Evolutionary conservation across 2,329 filamentous ascomycete genomes (phyloP).

Genomic region (Trichoderma aggressivum): DNA sequence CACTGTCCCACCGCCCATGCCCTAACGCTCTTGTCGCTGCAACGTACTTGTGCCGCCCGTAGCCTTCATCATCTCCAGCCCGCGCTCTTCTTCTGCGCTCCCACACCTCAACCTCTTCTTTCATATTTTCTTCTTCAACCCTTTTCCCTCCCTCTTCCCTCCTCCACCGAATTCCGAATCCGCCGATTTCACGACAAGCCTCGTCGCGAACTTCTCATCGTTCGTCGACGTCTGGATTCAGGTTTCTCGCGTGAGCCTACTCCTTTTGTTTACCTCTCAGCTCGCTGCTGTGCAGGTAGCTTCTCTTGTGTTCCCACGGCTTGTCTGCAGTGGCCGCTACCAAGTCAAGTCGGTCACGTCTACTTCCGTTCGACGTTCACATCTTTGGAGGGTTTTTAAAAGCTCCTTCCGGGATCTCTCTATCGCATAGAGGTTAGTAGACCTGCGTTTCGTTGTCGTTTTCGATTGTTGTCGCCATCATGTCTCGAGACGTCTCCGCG

Average conservation of each 20-base stretch:
- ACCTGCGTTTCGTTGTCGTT: not conserved
- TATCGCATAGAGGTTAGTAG: slow-evolving; percentile 19
- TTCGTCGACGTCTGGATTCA: slow-evolving; percentile 29
- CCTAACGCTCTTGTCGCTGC: slow-evolving; percentile 15
- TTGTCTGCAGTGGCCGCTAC: slow-evolving; percentile 16
- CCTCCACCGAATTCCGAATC: slow-evolving; percentile 36
- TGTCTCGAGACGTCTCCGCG: not conserved
- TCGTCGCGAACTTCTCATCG: slow-evolving; percentile 30
- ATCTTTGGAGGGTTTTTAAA: slow-evolving; percentile 13
- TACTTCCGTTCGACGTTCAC: slow-evolving; percentile 17
- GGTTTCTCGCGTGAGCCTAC: slow-evolving; percentile 31
- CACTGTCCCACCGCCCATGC: slow-evolving; percentile 15
- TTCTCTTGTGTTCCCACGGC: slow-evolving; percentile 21
- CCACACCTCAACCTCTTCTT: slow-evolving; percentile 17
- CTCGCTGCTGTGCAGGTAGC: slow-evolving; percentile 28
- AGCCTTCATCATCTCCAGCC: slow-evolving; percentile 13
- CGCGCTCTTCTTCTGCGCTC: slow-evolving; percentile 15
- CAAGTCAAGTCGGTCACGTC: slow-evolving; percentile 16
- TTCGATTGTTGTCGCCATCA: not conserved
- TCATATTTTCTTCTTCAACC: slow-evolving; percentile 19
- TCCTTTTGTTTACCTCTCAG: slow-evolving; percentile 29
- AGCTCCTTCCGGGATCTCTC: slow-evolving; percentile 9
- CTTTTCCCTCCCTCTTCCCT: slow-evolving; percentile 21
- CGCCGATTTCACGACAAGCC: slow-evolving; percentile 34
- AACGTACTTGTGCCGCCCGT: slow-evolving; percentile 19